These are phyloP conservation scores for Elsinoe australis DNA, from an alignment of 2,329 filamentous ascomycete genomes.

Conservation along the genomic window DNA sequence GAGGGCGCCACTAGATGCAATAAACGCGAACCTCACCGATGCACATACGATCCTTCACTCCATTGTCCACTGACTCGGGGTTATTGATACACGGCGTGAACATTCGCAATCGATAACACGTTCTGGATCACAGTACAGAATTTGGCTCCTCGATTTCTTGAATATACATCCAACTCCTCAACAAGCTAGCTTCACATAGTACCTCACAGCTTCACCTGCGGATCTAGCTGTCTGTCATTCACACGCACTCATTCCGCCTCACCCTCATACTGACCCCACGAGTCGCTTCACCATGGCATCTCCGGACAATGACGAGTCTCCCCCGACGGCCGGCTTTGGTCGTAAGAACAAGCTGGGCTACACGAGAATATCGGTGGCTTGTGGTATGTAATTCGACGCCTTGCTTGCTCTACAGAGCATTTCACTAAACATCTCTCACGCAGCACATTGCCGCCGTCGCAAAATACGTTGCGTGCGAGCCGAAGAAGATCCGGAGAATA, in stretches of 20 bases:
- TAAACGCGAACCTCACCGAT: too few species aligned
- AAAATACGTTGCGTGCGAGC: constrained; percentile 88
- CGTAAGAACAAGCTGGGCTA: constrained; percentile 82
- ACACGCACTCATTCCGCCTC: neutral
- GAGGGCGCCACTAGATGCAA: too few species aligned
- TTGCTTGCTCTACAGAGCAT: neutral
- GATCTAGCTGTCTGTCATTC: too few species aligned
- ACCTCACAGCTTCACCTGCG: too few species aligned
- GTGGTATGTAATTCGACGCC: constrained; percentile 58
- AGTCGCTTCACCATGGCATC: neutral
- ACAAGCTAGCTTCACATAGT: too few species aligned
- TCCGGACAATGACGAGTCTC: constrained; percentile 3
- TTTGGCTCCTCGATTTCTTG: too few species aligned
- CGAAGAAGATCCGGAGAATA: constrained; percentile 61
- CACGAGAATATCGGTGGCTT: constrained; percentile 89
- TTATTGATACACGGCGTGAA: too few species aligned
- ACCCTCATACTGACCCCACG: neutral
- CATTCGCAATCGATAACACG: too few species aligned
- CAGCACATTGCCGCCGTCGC: constrained; percentile 76
- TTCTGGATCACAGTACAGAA: constrained; percentile 12
- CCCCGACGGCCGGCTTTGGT: constrained; percentile 4
- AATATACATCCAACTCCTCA: too few species aligned
- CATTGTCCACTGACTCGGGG: too few species aligned
- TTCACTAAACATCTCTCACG: neutral
- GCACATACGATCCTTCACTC: neutral